phyloP scores from a whole-genome alignment of 495 filamentous ascomycete genomes.

The Recurvomyces mirabilis region DNA sequence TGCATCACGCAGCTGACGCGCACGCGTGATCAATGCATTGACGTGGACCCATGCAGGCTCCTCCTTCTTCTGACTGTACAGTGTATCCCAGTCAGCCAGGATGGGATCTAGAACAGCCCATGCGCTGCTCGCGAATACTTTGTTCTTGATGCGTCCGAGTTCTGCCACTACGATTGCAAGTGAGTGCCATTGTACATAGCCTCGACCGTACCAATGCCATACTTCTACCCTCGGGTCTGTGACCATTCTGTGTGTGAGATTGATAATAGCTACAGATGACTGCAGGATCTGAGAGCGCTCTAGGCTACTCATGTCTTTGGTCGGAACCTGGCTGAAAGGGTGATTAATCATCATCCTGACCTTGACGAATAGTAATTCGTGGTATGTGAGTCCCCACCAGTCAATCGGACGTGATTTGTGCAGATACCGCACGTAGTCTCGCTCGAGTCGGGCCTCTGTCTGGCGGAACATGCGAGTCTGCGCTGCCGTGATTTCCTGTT shows the following conservation, averaged over 20 bases:
- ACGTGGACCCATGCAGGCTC: slow-evolving; percentile 15
- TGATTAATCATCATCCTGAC: slow-evolving; percentile 7
- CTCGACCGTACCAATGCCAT: slow-evolving; percentile 12
- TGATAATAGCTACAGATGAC: slow-evolving; percentile 8
- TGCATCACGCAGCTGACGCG: not conserved
- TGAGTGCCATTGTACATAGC: slow-evolving; percentile 15
- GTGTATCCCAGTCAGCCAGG: slow-evolving; percentile 7
- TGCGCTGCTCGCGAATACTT: slow-evolving; percentile 6
- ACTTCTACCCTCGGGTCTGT: not conserved
- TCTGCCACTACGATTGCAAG: slow-evolving; percentile 12
- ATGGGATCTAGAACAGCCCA: slow-evolving; percentile 16
- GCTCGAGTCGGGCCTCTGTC: not conserved
- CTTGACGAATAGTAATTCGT: slow-evolving; percentile 5
- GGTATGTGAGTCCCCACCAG: not conserved
- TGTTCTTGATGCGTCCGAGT: slow-evolving; percentile 9
- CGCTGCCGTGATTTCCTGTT: not conserved
- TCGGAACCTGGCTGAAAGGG: not conserved
- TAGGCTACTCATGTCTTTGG: slow-evolving; percentile 2
- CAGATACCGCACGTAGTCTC: slow-evolving; percentile 3
- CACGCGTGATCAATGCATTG: slow-evolving; percentile 8
- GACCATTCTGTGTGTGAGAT: not conserved
- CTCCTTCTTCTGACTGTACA: slow-evolving; percentile 2
- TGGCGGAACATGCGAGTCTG: not conserved
- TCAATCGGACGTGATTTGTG: slow-evolving; percentile 8
- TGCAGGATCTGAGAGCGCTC: slow-evolving; percentile 5